Conservation (phyloP, 345 rosid genomes). For the Geranium rotundifolium region DNA sequence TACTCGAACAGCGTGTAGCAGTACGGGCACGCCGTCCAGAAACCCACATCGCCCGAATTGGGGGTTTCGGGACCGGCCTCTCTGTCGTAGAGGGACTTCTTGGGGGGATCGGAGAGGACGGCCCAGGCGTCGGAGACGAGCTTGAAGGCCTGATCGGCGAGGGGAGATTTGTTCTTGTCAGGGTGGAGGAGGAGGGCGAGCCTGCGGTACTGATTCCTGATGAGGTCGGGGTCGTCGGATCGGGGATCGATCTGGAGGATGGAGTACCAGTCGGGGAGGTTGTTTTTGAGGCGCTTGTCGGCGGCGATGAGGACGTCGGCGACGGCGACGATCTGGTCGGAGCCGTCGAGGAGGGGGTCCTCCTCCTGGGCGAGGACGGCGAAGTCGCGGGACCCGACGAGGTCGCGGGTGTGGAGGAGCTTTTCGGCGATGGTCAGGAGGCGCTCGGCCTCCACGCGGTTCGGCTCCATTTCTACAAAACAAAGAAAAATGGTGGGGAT, state of each 20-base stretch:
- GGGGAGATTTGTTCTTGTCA: neutral
- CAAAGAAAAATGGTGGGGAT: no score
- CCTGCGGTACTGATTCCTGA: constrained; percentile 15
- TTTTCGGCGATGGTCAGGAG: constrained; percentile 25
- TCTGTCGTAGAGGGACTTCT: no score
- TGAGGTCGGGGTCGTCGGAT: constrained; percentile 7
- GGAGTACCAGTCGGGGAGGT: constrained; percentile 26
- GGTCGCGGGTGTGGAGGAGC: constrained; percentile 23
- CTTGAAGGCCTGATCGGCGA: neutral
- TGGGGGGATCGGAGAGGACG: neutral
- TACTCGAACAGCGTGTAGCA: constrained; percentile 74
- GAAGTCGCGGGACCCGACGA: constrained; percentile 18
- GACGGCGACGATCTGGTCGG: constrained; percentile 31
- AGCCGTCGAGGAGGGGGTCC: constrained; percentile 11
- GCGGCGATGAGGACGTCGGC: constrained; percentile 30
- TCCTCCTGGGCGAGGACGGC: constrained; percentile 20
- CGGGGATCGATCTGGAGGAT: constrained; percentile 21
- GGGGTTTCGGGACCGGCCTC: no score
- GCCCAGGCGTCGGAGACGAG: neutral
- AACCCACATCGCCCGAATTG: constrained; percentile 11
- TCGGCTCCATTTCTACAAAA: neutral
- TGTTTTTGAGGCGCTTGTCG: constrained; percentile 12
- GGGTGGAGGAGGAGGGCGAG: constrained; percentile 9
- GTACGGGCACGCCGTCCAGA: constrained; percentile 93
- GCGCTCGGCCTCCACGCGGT: constrained; percentile 22